These are phyloP conservation scores for Moricandia moricandioides DNA, from an alignment of 345 rosid genomes.

Conservation along the genomic window DNA sequence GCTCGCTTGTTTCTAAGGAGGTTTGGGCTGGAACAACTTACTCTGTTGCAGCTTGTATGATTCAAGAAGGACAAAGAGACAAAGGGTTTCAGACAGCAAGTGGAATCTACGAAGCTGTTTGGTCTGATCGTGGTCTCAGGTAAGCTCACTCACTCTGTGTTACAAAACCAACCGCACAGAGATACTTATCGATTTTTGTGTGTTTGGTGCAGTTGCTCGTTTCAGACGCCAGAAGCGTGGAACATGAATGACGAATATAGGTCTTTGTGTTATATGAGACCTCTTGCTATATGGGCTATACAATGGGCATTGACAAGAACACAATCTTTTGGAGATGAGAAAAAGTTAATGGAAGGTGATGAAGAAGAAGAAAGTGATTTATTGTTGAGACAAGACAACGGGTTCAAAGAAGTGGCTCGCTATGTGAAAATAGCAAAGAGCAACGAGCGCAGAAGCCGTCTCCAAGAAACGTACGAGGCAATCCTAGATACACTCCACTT, in stretches of 20 bases:
- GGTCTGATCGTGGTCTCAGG: conserved; percentile 69
- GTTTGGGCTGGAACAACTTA: conserved; percentile 79
- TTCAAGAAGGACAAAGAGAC: conserved; percentile 56
- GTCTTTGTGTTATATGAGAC: conserved; percentile 74
- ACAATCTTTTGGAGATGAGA: not conserved
- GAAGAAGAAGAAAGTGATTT: conserved; percentile 21
- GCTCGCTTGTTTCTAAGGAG: conserved; percentile 59
- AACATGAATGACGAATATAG: conserved; percentile 50
- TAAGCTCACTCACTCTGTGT: not conserved
- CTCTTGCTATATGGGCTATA: conserved; percentile 80
- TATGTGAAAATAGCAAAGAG: conserved; percentile 46
- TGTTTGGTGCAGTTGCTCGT: conserved; percentile 32
- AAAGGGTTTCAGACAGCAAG: conserved; percentile 60
- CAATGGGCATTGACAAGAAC: conserved; percentile 61
- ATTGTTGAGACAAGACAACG: conserved; percentile 38
- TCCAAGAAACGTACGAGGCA: conserved; percentile 44
- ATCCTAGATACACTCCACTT: conserved; percentile 33
- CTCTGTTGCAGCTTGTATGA: conserved; percentile 74
- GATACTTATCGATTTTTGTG: not conserved
- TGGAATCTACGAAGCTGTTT: conserved; percentile 60
- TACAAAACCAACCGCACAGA: no score
- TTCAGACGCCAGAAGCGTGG: conserved; percentile 82
- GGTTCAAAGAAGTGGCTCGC: conserved; percentile 49
- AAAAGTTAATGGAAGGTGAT: not conserved
- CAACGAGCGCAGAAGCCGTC: conserved; percentile 29